Conservation (phyloP, 2,329 filamentous ascomycete species). For the Pseudocercospora fuligena region DNA sequence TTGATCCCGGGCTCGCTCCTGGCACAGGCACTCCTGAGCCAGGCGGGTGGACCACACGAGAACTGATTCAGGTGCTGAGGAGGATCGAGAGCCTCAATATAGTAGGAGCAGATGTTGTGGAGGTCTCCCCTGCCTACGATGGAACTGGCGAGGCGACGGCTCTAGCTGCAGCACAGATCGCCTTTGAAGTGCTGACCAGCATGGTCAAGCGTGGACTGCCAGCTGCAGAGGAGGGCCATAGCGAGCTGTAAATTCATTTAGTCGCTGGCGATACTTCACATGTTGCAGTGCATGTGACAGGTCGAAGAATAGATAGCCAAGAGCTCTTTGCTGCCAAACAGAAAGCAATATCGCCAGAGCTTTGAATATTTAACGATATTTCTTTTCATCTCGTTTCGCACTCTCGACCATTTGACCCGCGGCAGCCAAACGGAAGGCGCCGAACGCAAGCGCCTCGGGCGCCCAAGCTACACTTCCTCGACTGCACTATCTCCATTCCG, state of each 20-base stretch:
- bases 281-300: background rate
- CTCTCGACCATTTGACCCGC: no score
- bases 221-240: background rate
- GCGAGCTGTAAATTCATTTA: background rate
- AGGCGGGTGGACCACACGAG: slow-evolving; percentile 87
- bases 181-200: slow-evolving; percentile 79
- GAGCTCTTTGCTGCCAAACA: background rate
- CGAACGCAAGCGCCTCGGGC: background rate
- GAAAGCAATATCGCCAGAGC: no score
- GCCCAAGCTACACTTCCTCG: background rate
- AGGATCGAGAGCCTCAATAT: slow-evolving; percentile 83
- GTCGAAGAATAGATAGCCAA: background rate
- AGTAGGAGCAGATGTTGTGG: slow-evolving; percentile 81
- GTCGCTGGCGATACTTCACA: background rate
- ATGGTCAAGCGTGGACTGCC: slow-evolving; percentile 57
- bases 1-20: slow-evolving; percentile 74
- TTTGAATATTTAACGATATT: no score
- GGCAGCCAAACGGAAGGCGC: background rate
- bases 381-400: background rate
- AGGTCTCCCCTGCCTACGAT: slow-evolving; percentile 86
- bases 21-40: slow-evolving; percentile 79
- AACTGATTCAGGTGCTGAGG: slow-evolving; percentile 81
- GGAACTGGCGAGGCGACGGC: slow-evolving; percentile 79
- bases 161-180: slow-evolving; percentile 82
- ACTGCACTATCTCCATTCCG: background rate